These are phyloP conservation scores for Pseudomonodictys pantanalensis DNA, from an alignment of 495 filamentous ascomycete genomes.

Conservation along the genomic window DNA sequence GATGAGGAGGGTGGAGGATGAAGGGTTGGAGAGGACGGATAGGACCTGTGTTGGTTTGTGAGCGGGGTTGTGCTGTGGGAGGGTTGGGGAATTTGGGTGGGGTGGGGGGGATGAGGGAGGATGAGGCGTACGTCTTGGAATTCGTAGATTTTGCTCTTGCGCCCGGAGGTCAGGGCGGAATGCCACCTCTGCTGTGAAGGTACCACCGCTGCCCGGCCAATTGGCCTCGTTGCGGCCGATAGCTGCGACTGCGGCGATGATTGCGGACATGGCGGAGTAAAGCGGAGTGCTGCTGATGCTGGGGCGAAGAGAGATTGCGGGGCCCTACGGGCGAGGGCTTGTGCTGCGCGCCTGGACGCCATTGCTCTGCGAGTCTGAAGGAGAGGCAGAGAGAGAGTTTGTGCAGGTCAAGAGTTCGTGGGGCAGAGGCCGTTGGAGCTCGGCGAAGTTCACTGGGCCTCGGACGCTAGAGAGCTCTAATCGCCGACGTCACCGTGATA, in stretches of 20 bases:
- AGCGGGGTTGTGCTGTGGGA: neutral
- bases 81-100: neutral
- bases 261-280: constrained; percentile 3
- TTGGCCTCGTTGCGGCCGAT: neutral
- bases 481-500: constrained; percentile 15
- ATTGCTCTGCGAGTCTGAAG: constrained; percentile 2
- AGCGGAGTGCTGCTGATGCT: neutral
- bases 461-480: neutral
- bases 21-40: neutral
- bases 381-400: neutral
- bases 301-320: neutral
- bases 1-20: constrained; percentile 1
- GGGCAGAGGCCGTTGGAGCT: neutral
- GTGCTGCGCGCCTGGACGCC: constrained; percentile 15
- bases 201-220: neutral
- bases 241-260: neutral
- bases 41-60: neutral
- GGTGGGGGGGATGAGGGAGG: constrained; percentile 2
- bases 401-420: neutral
- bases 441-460: neutral
- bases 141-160: constrained; percentile 10
- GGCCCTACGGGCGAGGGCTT: constrained; percentile 9
- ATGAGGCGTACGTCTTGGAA: constrained; percentile 21
- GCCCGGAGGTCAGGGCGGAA: constrained; percentile 1
- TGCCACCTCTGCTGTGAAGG: constrained; percentile 17